Evolutionary conservation across 2,329 filamentous ascomycete species (phyloP), one percentile per base, ranked within the genome.

Genomic region (Keithomyces neogunnii): DNA sequence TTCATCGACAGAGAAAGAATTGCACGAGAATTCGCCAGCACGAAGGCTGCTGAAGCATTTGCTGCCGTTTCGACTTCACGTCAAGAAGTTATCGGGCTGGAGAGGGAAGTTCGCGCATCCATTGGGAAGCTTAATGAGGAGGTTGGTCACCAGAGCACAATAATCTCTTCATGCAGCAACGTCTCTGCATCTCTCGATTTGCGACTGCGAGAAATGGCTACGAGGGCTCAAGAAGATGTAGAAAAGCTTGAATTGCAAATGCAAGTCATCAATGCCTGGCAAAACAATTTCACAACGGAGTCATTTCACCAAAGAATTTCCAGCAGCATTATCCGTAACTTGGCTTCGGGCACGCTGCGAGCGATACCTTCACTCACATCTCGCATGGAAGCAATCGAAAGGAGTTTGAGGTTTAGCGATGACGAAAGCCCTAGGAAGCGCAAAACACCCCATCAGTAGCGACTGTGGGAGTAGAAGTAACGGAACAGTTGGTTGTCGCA

Each of bases 271-370:
- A 71, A 77, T 57, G 51, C 53, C 0, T 77, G 76, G 53, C 80
- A 72, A 53, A 73, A 72, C 51, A 78, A 76, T 55, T 61, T 83
- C 6, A 68, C 60, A 26, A 73, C 75, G 1, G 71, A 66, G 45
- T 57, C 63, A 2, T 62, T 78, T 30, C 71, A 69, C 11, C 62
- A 67, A 5, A 62, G 62, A 1, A 73, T 79, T 7, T 56, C 73
- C 3, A 60, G 62, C 1, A 61, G 71, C 10, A 62, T 76, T 31
- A 63, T 66, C 40, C 53, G 50, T 3, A 60, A 59, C 30, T 30
- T 66, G 5, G 63, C 65, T 2, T 52, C 47, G 1, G 54, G 61
- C 5, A 29, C 57, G 9, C 28, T 39, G 1, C 44, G 48, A 8
- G 59, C 62, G 38, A 11, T 68, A 3, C 50, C 48, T 9, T 32